Conservation (phyloP, 257 asterid genomes). For the Ajuga chamaepitys region DNA sequence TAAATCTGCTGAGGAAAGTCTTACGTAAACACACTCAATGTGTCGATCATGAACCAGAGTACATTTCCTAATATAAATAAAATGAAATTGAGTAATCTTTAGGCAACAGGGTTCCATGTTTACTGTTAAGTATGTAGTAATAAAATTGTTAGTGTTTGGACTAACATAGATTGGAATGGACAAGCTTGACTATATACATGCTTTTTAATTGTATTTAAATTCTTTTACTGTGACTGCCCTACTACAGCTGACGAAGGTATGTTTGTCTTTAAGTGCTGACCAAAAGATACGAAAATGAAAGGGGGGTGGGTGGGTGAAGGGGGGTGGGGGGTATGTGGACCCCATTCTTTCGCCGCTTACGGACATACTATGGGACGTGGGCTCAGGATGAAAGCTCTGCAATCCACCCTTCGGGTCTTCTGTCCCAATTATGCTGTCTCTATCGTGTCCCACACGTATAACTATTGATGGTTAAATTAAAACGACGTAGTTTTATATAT, state of each 20-base stretch:
- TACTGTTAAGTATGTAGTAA: slow-evolving; percentile 19
- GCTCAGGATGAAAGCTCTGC: slow-evolving; percentile 30
- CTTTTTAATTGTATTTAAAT: slow-evolving; percentile 16
- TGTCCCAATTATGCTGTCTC: slow-evolving; percentile 6
- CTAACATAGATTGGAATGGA: slow-evolving; percentile 9
- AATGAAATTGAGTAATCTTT: background rate
- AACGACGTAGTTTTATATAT: too few species aligned
- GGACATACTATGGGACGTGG: slow-evolving; percentile 48
- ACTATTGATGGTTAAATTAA: too few species aligned
- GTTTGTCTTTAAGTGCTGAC: slow-evolving; percentile 37
- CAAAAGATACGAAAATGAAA: slow-evolving; percentile 38
- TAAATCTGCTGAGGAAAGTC: too few species aligned
- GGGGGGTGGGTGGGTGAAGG: background rate
- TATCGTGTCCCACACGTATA: too few species aligned
- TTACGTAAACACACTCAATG: too few species aligned
- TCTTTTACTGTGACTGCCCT: slow-evolving; percentile 37
- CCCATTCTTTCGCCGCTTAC: slow-evolving; percentile 44
- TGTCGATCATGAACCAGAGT: too few species aligned
- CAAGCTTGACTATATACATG: slow-evolving; percentile 21
- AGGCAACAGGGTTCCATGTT: slow-evolving; percentile 34
- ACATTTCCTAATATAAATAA: too few species aligned
- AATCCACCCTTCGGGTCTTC: slow-evolving; percentile 18
- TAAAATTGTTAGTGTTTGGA: slow-evolving; percentile 15
- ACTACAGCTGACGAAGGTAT: slow-evolving; percentile 42
- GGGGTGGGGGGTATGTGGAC: slow-evolving; percentile 25